Base-by-base conservation (phyloP, 305 asterid genomes). In the Fraxinus greggii region DNA sequence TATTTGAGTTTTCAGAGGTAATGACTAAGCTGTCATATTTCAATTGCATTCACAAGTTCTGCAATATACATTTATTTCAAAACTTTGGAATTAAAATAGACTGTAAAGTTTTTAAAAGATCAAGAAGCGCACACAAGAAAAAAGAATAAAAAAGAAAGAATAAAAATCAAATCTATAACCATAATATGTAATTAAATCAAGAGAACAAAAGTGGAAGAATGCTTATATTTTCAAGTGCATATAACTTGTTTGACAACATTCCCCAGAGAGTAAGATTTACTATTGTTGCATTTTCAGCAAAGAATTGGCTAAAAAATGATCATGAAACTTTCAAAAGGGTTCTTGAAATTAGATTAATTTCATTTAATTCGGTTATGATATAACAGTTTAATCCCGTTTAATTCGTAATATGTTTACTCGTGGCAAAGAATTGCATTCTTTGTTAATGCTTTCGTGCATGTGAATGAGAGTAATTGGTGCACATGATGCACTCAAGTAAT, bases 331-430 rank as follows among this genome's bases (percentile, higher is more conserved):
- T 59, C 2, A 69, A n/a, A 7, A 7, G 29, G 77, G 23, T 36
- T 10, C 29, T 13, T 54, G 0, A 65, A 80, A 75, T 38, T 81
- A 93, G n/a, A n/a, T n/a, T n/a, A 29, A 31, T 31, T 4, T 5
- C 33, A 31, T 31, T 31, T 31, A 31, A 31, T 31, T 31, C 33
- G 33, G 33, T 31, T 31, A 31, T 31, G 33, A 31, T 0, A 31
- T 31, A 31, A 31, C 4, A 31, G 5, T 0, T 31, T 31, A 31
- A 31, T 19, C 15, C 8, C 28, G 31, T 51, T 23, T 13, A 9
- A n/a, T 74, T 36, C 45, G 77, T 36, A 76, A 42, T 56, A 31
- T 31, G 54, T 59, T n/a, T 61, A 61, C 23, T 17, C 31, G 1
- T 24, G 42, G 79, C 56, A 40, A 36, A 65, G 63, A 63, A 28